phyloP scores from a whole-genome alignment of 2,329 filamentous ascomycete species.

The Nemania sp. region DNA sequence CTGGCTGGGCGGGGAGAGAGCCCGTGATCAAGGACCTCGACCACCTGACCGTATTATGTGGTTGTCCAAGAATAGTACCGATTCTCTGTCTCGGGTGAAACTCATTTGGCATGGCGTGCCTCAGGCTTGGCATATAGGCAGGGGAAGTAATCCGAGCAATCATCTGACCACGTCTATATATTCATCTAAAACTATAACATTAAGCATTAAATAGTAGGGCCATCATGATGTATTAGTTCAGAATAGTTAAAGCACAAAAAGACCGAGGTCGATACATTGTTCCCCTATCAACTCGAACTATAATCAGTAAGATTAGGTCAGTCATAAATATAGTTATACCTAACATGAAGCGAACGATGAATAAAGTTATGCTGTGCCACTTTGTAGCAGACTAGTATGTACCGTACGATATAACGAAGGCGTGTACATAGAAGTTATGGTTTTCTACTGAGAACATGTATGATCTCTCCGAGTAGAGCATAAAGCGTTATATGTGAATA shows the following conservation, averaged over 20 bases:
- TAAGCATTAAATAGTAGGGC: neutral
- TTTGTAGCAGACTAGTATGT: neutral
- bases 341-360: neutral
- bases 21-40: neutral
- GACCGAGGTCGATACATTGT: too few species aligned
- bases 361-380: neutral
- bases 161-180: neutral
- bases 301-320: too few species aligned
- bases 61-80: neutral
- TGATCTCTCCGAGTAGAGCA: neutral
- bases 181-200: neutral
- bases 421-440: neutral
- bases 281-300: too few species aligned
- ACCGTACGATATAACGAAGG: neutral
- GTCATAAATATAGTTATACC: neutral
- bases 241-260: neutral
- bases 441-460: neutral
- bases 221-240: neutral
- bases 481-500: neutral
- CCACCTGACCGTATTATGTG: neutral
- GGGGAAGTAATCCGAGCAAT: neutral
- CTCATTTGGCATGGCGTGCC: neutral
- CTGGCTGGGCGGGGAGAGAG: neutral
- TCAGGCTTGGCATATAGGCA: neutral
- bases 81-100: neutral